Evolutionary conservation across 768 basidiomycete species (phyloP), one percentile per base, ranked within the genome.

Genomic region (Saitozyma podzolica): DNA sequence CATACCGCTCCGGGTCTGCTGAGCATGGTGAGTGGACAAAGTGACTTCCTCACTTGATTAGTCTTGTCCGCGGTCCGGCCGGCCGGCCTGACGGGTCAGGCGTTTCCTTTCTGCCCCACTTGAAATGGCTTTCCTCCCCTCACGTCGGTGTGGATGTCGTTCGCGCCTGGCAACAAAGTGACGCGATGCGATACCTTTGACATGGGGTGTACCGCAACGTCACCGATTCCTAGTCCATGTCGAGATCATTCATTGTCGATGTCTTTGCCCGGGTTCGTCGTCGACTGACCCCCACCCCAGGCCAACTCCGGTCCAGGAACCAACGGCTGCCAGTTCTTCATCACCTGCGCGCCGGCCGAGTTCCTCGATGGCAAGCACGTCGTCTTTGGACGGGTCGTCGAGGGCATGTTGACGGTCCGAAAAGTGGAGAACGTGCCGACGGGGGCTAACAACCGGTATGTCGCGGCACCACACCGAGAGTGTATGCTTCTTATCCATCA

Each of bases 321-420:
- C 13, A 98, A 97, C 67, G 95, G 94, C 2, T 94, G 91, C 78
- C 92, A 95, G 86, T 99, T 98, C 83, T 99, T 99, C 84, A 88
- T 99, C 76, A 99, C 96, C 0, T 93, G 91, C 1, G 91, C 87
- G 9, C 89, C 90, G 69, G 95, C 94, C 66, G 91, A 94, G 65
- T 98, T 98, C 80, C 85, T 99, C 50, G 94, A 99, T 76, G 91
- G 76, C 42, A 79, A 79, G 60, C 78, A 79, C 56, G 67, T 66
- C 50, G 78, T 79, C 2, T 79, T 79, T 53, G 78, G 80, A 13
- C 74, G 79, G 9, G 76, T 78, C n/a, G 58, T 77, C 47, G 81
- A 96, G 61, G 92, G 92, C 29, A 91, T 98, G 89, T 85, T 99
- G 62, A 95, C 92, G 4, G 83, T 99, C 55, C 84, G 95, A 67